Conservation (phyloP, 306 rosid genomes). For the Oxytropis ochrocephala region DNA sequence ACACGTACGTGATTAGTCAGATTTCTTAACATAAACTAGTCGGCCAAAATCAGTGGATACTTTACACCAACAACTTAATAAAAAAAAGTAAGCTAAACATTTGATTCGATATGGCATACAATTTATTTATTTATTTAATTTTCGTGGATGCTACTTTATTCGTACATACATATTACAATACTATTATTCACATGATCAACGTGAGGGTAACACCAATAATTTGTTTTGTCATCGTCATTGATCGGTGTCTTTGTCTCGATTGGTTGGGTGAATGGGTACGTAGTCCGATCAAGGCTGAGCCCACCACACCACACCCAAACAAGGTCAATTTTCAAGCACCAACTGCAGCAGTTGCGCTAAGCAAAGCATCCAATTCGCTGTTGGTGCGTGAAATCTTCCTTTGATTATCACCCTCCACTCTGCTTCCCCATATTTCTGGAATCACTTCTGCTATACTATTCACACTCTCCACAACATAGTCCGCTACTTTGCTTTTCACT, state of each 20-base stretch:
- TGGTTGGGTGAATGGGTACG: neutral
- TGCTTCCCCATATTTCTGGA: slow-evolving; percentile 54
- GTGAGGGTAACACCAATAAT: no score
- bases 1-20: no score
- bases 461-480: slow-evolving; percentile 49
- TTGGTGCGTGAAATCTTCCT: slow-evolving; percentile 33
- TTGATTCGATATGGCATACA: no score
- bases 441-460: slow-evolving; percentile 33
- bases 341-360: slow-evolving; percentile 37
- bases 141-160: no score
- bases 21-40: no score
- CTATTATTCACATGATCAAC: no score
- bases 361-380: slow-evolving; percentile 53
- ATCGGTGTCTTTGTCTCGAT: neutral
- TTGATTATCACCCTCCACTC: slow-evolving; percentile 22
- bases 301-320: neutral
- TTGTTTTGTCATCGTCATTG: no score
- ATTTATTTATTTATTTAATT: no score
- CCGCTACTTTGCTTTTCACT: slow-evolving; percentile 51
- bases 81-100: no score
- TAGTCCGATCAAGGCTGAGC: neutral
- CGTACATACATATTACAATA: no score
- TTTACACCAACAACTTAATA: no score
- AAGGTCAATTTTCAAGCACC: slow-evolving; percentile 42
- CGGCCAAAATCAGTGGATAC: no score